These are phyloP conservation scores for Kodamaea neixiangensis DNA, from an alignment of 805 yeast species.

Conservation along the genomic window DNA sequence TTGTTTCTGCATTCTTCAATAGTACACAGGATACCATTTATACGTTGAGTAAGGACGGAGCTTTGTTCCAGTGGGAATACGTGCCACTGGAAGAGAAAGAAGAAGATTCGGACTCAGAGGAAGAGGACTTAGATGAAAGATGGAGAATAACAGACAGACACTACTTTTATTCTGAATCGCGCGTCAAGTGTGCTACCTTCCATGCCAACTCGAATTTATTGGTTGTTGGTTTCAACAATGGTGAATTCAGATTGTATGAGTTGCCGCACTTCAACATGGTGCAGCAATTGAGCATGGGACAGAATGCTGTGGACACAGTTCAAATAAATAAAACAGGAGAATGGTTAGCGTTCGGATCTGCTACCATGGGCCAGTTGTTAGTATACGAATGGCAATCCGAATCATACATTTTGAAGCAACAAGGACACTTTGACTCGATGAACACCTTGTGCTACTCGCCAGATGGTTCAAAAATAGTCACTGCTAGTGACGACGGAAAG, in stretches of 20 bases:
- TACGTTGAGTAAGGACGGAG: constrained; percentile 93
- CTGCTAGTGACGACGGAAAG: constrained; percentile 96
- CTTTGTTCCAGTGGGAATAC: constrained; percentile 90
- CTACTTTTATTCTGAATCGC: constrained; percentile 70
- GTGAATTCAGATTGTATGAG: constrained; percentile 90
- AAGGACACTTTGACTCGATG: constrained; percentile 93
- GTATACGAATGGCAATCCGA: constrained; percentile 99
- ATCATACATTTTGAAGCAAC: constrained; percentile 91
- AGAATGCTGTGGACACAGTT: constrained; percentile 82
- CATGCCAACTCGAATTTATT: constrained; percentile 70
- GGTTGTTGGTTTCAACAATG: constrained; percentile 87
- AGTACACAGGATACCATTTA: constrained; percentile 87
- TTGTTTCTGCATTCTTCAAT: constrained; percentile 83
- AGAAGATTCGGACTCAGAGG: constrained; percentile 32
- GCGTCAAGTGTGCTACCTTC: constrained; percentile 80
- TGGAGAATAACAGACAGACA: constrained; percentile 87
- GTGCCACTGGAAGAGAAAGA: constrained; percentile 54
- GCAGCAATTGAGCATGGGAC: constrained; percentile 91
- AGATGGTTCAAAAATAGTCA: constrained; percentile 88
- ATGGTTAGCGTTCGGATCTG: constrained; percentile 95
- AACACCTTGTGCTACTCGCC: constrained; percentile 87
- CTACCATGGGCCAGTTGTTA: constrained; percentile 85
- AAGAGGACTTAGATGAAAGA: constrained; percentile 45
- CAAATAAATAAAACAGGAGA: constrained; percentile 83
- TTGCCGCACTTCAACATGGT: constrained; percentile 75